A percentile compares a stretch with the other conserved stretches of the same genome.
Conservation (phyloP, 768 basidiomycete species). For the Lactarius hengduanensis region DNA sequence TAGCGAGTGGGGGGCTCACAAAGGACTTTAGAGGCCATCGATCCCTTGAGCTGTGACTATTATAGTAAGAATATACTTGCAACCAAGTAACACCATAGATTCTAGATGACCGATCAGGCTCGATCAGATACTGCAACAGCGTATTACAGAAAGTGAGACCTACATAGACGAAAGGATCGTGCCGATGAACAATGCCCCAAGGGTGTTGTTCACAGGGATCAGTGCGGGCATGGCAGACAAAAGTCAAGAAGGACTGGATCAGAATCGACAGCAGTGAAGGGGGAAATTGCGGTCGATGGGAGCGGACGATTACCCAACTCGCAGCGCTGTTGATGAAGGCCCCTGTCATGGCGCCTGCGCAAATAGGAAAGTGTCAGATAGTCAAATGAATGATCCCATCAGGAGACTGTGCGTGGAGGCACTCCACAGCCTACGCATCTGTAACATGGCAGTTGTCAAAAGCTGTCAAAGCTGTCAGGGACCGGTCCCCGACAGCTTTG, state of each 20-base stretch:
- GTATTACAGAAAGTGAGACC: too few species aligned
- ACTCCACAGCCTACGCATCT: neutral
- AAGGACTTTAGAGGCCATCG: neutral
- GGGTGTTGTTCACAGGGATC: neutral
- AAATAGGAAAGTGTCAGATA: neutral
- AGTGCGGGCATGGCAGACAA: neutral
- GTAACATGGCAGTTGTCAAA: too few species aligned
- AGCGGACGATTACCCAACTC: neutral
- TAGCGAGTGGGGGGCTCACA: neutral
- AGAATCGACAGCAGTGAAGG: neutral
- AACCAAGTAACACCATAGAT: slow-evolving; percentile 11
- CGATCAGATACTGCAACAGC: neutral
- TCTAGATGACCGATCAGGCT: neutral
- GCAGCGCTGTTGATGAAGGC: too few species aligned
- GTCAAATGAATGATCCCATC: neutral
- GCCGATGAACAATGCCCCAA: neutral
- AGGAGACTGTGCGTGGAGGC: neutral
- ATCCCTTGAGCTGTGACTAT: neutral
- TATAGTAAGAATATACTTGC: slow-evolving; percentile 13
- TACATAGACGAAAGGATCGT: slow-evolving; percentile 6
- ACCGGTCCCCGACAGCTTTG: too few species aligned
- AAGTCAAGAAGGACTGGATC: neutral
- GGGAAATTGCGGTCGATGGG: neutral
- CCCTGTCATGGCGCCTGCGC: neutral
- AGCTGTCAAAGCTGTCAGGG: too few species aligned